Conservation (phyloP, 169 alveolate species). For the Cryptosporidium andersoni region DNA sequence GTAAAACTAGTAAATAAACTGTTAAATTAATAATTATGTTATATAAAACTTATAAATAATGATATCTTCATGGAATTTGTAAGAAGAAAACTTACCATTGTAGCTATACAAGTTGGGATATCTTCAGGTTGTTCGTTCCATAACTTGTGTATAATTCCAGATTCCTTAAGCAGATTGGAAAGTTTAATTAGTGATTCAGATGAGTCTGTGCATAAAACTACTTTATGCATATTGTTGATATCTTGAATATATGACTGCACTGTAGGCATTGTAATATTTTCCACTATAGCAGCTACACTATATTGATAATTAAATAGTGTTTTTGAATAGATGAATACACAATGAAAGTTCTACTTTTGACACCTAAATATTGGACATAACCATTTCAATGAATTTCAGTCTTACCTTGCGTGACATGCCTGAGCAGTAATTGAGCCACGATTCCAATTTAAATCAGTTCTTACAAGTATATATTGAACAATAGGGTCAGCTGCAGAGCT, state of each 20-base stretch:
- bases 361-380: not conserved
- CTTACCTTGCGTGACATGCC: constrained; percentile 79
- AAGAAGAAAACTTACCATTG: constrained; percentile 47
- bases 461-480: constrained; percentile 76
- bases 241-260: constrained; percentile 70
- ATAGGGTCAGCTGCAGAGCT: constrained; percentile 18
- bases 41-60: too few species aligned
- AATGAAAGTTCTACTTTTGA: not conserved
- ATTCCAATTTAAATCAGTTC: constrained; percentile 76
- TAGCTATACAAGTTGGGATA: constrained; percentile 78
- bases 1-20: not conserved
- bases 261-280: constrained; percentile 4
- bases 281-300: constrained; percentile 73
- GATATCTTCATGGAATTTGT: not conserved
- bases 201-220: constrained; percentile 71
- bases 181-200: constrained; percentile 60
- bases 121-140: constrained; percentile 79
- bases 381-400: not conserved
- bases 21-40: too few species aligned
- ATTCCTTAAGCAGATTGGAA: constrained; percentile 44
- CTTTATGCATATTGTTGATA: constrained; percentile 74
- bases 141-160: constrained; percentile 70
- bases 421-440: constrained; percentile 78
- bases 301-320: not conserved
- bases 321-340: not conserved